Base-by-base conservation (phyloP, 805 yeast species). In the Helenozyma rhizophorensis region DNA sequence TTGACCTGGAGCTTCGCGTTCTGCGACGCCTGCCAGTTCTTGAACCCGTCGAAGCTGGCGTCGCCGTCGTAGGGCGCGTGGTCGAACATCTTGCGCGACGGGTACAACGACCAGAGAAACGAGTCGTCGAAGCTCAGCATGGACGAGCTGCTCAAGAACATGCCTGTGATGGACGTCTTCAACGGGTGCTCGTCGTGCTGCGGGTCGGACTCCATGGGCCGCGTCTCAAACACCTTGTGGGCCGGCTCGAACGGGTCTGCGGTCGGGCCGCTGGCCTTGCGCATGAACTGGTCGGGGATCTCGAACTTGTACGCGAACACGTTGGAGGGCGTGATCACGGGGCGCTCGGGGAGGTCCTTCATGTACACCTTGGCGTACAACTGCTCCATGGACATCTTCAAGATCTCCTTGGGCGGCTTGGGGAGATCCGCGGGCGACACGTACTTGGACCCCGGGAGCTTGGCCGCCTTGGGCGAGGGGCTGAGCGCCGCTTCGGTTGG, bases 61-160 rank as follows among this genome's bases (percentile, higher is more conserved):
- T 38, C 47, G 14, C 41, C 38, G 17, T 60, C 67, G 33, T 54
- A 62, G 1, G 70, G 69, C 7, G 62, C 61, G 3, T 44, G 40
- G 7, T 63, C 67, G 43, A 56, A 64, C 19, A 53, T 36, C 35
- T 55, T 53, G 14, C 53, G 60, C 24, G 50, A 51, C 3, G 71
- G 71, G 15, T 60, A 48, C 25, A 61, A 29, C 13, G 60, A 52
- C 70, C 71, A 65, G 23, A 67, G 53, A 34, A 56, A 62, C 21
- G 58, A 65, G 38, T 67, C 68, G 33, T 59, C 61, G 13, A 66
- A 53, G 28, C 56, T 59, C 18, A 56, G 52, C 32, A 65, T 48
- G 15, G 50, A 49, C 1, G 62, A 60, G 35, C 62, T 64, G 32
- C 60, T 40, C 22, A 56, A 58, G 22, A 63, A 50, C 62, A 63